Evolutionary conservation across 768 basidiomycete species (phyloP).

Genomic region (Collybiopsis confluens): DNA sequence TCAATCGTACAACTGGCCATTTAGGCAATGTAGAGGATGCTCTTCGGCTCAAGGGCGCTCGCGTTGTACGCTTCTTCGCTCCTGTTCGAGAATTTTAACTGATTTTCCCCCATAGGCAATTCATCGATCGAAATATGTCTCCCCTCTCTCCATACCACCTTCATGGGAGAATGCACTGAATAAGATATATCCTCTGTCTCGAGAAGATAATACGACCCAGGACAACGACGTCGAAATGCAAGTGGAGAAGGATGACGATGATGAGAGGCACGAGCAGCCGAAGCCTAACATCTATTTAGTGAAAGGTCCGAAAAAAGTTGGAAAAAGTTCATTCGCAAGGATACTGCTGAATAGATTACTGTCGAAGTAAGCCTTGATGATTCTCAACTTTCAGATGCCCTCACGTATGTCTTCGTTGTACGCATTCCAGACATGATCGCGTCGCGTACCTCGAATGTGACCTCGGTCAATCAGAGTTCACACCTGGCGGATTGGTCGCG

Average conservation of each 20-base stretch:
- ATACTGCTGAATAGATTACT: conserved; percentile 69
- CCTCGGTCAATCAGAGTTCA: conserved; percentile 91
- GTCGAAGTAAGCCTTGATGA: conserved; percentile 39
- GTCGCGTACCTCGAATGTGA: conserved; percentile 94
- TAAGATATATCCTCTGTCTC: conserved; percentile 7
- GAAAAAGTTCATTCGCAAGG: conserved; percentile 87
- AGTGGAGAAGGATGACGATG: neutral
- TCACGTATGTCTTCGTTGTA: conserved; percentile 3
- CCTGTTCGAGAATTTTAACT: neutral
- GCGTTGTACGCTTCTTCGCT: conserved; percentile 35
- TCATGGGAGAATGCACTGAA: conserved; percentile 37
- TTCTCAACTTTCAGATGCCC: too few relatives aligned
- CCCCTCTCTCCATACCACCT: conserved; percentile 30
- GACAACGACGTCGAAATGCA: neutral
- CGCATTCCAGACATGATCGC: conserved; percentile 51
- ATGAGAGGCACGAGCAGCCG: neutral
- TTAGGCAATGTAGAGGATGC: conserved; percentile 23
- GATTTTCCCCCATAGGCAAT: conserved; percentile 24
- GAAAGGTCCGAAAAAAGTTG: conserved; percentile 81
- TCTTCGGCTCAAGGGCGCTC: conserved; percentile 44
- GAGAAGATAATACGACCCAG: conserved; percentile 19
- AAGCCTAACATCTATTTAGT: conserved; percentile 48
- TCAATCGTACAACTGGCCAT: conserved; percentile 11
- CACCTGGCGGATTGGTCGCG: conserved; percentile 80
- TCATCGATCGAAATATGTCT: conserved; percentile 32